Base-by-base conservation (phyloP, 2,329 filamentous ascomycete species). In the Penicillium concentricum region DNA sequence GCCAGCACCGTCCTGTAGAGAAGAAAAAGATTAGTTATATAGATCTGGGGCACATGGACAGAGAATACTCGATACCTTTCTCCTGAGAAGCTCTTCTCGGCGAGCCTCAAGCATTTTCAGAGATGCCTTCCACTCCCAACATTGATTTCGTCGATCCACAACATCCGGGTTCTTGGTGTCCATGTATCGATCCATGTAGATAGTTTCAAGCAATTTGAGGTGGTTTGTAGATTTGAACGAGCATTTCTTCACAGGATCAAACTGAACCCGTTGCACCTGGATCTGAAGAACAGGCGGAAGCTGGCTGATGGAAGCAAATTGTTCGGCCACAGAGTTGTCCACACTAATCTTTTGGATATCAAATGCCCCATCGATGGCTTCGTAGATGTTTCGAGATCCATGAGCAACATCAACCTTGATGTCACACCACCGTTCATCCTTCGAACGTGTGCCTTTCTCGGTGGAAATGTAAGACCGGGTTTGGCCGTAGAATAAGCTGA, bases 141-240 rank as follows among this genome's bases (percentile, higher is more conserved):
- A 85, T 59, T 87, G 79, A 59, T 87, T 82, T 28, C 91, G 86
- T 42, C 84, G 80, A 42, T 81, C 77, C 70, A 90, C 84, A 2
- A 91, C 76, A 1, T 82, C 76, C 3, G 86, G 84, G 39, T 85
- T 81, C 5, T 81, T 79, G 1, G 82, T 78, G 5, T 84, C 83
- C 82, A 92, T 88, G 72, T 96, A 99, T 28, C 92, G 85, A 74
- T 97, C 94, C 51, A 99, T 80, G 69, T 90, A 96, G 13, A 99
- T 81, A 2, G 83, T 87, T 62, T 94, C 88, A 5, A 88, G 87
- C n/a, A 99, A 85, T 20, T 85, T 81, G 13, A 99, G 84, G 12
- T 90, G 85, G 59, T 92, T 87, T 52, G 85, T 86, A 28, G 92
- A 91, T 69, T 96, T 96, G 67, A 80, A 83, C 2, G 84, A 81